Percentiles rank a stretch among this genome's conserved stretches.
These are phyloP conservation scores for Heliamphora exappendiculata DNA, from an alignment of 148 eudicot genomes.

Conservation along the genomic window DNA sequence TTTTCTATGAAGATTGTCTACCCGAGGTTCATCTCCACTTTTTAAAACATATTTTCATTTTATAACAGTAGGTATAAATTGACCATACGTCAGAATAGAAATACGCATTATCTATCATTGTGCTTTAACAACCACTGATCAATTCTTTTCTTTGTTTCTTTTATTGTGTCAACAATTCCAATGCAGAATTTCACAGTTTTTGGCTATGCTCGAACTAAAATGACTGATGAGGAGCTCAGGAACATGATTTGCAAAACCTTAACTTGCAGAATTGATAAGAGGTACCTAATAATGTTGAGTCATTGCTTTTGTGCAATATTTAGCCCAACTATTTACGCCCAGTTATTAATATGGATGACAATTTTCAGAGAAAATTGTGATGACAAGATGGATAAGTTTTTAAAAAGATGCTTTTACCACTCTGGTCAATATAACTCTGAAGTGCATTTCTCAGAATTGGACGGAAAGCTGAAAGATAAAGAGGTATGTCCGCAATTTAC, in stretches of 20 bases:
- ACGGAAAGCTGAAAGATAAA: conserved; percentile 52
- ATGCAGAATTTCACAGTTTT: conserved; percentile 59
- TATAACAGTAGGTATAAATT: not conserved
- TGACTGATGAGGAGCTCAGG: conserved; percentile 72
- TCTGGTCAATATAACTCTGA: conserved; percentile 64
- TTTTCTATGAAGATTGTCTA: conserved; percentile 58
- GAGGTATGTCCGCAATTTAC: conserved; percentile 35
- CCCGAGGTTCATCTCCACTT: conserved; percentile 45
- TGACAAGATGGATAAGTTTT: conserved; percentile 64
- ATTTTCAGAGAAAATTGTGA: conserved; percentile 70
- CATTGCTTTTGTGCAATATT: not conserved
- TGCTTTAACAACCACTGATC: not conserved
- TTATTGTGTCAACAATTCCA: not conserved
- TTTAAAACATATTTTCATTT: not conserved
- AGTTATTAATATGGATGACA: conserved; percentile 10
- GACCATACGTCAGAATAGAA: not conserved
- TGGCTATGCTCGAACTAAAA: conserved; percentile 70
- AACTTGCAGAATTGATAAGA: conserved; percentile 79
- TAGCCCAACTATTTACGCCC: not conserved
- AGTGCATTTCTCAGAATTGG: conserved; percentile 47
- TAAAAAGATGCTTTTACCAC: conserved; percentile 69
- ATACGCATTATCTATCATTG: not conserved
- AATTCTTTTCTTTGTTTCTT: not conserved
- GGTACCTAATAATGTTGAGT: conserved; percentile 27
- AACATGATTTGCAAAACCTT: conserved; percentile 62